Evolutionary conservation across 2,329 filamentous ascomycete genomes (phyloP).

Genomic region (Cercospora sp.): DNA sequence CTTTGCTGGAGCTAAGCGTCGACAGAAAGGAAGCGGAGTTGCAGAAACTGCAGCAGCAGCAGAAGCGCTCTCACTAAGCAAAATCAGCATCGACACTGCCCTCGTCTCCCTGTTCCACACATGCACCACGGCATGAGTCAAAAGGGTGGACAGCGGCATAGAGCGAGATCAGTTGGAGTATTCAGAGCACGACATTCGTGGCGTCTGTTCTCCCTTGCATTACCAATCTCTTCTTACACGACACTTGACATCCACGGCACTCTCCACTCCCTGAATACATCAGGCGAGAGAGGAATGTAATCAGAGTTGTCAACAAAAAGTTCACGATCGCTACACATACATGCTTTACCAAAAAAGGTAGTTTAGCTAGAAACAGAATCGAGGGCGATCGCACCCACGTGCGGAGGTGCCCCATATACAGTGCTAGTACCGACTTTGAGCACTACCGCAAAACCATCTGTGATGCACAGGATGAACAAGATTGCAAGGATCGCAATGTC

Average conservation of each 20-base stretch:
- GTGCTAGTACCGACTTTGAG: not conserved
- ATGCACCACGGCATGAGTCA: not conserved
- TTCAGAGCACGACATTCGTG: not conserved
- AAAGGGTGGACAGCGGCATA: not conserved
- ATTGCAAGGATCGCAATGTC: slow-evolving; percentile 3
- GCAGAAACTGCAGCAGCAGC: not conserved
- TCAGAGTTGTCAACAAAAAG: not conserved
- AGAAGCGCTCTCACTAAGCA: not conserved
- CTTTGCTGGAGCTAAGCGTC: slow-evolving; percentile 2
- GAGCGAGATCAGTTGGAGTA: not conserved
- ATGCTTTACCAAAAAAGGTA: not conserved
- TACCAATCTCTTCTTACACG: not conserved
- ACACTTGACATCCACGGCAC: not conserved
- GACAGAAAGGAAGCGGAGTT: slow-evolving; percentile 8
- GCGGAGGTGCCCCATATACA: not conserved
- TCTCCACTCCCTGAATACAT: not conserved
- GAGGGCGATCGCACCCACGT: not conserved
- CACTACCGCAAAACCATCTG: not conserved
- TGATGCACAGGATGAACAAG: not conserved
- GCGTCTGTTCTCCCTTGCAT: not conserved
- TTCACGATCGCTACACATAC: not conserved
- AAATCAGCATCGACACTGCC: not conserved
- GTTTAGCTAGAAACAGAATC: not conserved
- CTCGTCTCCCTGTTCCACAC: not conserved
- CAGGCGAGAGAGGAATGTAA: not conserved